A percentile compares a stretch with the other conserved stretches of the same genome.
phyloP scores from a whole-genome alignment of 225 moss, liverwort and hornwort species.

The Rhytidiadelphus loreus region DNA sequence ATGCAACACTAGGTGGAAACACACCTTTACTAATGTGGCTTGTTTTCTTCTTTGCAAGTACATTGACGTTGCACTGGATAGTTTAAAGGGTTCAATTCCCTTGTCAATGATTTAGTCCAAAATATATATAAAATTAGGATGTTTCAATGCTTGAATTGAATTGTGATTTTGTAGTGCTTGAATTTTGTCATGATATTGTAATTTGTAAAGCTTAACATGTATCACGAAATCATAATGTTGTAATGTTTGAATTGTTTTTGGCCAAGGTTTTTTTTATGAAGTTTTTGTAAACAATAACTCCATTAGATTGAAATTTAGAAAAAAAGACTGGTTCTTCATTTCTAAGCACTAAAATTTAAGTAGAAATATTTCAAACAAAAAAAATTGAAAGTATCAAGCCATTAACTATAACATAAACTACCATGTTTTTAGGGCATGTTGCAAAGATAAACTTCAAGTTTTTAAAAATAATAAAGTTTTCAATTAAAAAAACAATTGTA shows the following conservation, averaged over 20 bases:
- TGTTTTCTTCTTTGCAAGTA: neutral
- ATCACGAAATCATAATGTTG: neutral
- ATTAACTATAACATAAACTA: accelerated
- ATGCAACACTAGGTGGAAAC: too few species aligned
- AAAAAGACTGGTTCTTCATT: neutral
- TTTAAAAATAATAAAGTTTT: neutral
- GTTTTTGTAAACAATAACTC: neutral
- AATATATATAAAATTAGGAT: neutral
- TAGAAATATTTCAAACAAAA: neutral
- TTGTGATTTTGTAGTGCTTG: too few species aligned
- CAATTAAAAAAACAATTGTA: neutral
- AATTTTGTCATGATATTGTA: too few species aligned
- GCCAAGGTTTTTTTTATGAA: neutral
- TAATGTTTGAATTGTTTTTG: neutral
- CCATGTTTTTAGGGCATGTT: accelerated
- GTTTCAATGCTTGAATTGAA: neutral
- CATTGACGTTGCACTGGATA: accelerated
- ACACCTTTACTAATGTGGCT: too few species aligned
- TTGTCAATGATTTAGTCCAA: neutral
- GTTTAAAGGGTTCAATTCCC: neutral
- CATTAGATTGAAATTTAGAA: neutral
- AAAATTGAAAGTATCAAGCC: accelerated
- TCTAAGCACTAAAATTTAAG: neutral
- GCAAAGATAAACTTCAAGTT: neutral
- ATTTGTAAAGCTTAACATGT: neutral